Base-by-base conservation (phyloP, 768 basidiomycete genomes). In the Serpula lacrymans region DNA sequence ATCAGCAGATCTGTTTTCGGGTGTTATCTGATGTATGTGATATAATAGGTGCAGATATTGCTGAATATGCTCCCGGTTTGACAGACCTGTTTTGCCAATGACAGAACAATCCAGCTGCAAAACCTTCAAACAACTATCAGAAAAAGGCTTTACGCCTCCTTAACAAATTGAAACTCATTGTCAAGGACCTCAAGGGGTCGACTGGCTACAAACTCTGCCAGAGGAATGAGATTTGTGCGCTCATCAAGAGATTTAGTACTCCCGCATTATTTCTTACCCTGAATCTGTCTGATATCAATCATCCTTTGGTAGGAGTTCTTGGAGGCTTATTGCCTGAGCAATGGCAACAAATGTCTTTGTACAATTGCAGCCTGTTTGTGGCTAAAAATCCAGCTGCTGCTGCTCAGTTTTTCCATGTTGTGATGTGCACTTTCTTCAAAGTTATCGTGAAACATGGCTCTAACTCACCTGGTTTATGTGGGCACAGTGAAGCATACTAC, bases 401-500 rank as follows among this genome's bases (percentile, higher is more conserved):
- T 36, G 53, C 54, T 3, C 28, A 39, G 8, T 60, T 57, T 36
- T 60, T 58, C 34, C 30, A 56, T 32, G 17, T 51, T 16, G 39
- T 45, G 22, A 47, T 60, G 4, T 39, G 20, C 5, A 38, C 18
- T 12, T 53, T 57, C 38, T 48, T 57, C 42, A 16, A 37, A 34
- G 38, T 42, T n/a, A 25, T 49, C 34, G 31, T 33, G 31, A 33
- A 33, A 33, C 20, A 33, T 33, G 31, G 31, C n/a, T n/a, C n/a
- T 7, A 6, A 14, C n/a, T n/a, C 14, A 33, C n/a, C 11, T 5
- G 63, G 58, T 0, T 20, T 64, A 13, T 68, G 50, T 53, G 63
- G 67, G 6, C 34, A 55, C 0, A 59, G 59, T 2, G 27, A 34
- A 12, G 60, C 52, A 0, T 67, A 68, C 34, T 69, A 67, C 48